Conservation (phyloP, 495 filamentous ascomycete species). For the Tuber aestivum region DNA sequence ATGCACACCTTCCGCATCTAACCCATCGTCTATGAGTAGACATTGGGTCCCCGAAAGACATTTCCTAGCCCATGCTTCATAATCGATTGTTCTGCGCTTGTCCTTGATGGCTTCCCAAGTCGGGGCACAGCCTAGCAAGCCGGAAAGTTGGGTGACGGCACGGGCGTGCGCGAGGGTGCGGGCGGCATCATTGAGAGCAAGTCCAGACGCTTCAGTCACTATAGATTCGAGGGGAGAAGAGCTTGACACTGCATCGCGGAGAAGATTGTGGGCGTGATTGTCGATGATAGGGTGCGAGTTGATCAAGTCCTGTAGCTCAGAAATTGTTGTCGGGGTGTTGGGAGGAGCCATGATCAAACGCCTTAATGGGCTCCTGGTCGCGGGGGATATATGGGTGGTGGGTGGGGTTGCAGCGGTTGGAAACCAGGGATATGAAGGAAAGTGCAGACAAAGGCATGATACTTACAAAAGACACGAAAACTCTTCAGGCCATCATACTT, state of each 20-base stretch:
- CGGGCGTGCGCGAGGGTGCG: conserved; percentile 62
- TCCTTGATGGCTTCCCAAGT: conserved; percentile 59
- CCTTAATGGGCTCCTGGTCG: neutral
- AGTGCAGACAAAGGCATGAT: neutral
- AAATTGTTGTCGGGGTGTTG: conserved; percentile 10
- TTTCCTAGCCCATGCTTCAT: conserved; percentile 54
- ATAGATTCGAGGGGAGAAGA: conserved; percentile 52
- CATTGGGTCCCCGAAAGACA: conserved; percentile 72
- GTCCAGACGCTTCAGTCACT: conserved; percentile 66
- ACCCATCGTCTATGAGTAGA: conserved; percentile 72
- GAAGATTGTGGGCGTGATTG: conserved; percentile 78
- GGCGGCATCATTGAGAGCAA: conserved; percentile 56
- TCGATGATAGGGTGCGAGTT: conserved; percentile 73
- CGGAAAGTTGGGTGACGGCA: conserved; percentile 62
- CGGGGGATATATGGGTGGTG: neutral
- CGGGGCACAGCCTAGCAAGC: conserved; percentile 55
- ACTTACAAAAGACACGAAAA: neutral
- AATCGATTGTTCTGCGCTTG: conserved; percentile 33
- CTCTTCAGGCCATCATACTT: neutral
- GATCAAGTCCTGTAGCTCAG: conserved; percentile 50
- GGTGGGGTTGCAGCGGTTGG: neutral
- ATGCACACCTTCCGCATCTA: conserved; percentile 53
- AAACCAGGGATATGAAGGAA: neutral
- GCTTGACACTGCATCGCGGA: conserved; percentile 46
- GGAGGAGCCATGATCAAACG: conserved; percentile 1